Evolutionary conservation across 441 rosid species (phyloP).

Genomic region (Pelargonium fulgidum): DNA sequence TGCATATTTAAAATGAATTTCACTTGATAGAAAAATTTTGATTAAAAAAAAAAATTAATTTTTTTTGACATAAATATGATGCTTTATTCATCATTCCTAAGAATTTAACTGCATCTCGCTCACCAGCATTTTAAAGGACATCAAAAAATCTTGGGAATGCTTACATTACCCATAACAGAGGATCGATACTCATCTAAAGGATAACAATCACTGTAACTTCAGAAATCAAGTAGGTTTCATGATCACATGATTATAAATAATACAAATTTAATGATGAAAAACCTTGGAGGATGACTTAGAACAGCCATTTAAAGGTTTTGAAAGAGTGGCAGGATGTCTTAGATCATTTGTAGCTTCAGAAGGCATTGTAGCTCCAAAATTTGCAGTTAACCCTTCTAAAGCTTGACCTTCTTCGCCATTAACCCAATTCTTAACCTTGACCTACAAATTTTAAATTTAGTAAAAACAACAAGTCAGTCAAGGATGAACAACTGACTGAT

Average conservation of each 20-base stretch:
- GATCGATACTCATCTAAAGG: background rate
- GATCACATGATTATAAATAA: background rate
- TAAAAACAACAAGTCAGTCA: background rate
- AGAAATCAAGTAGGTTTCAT: background rate
- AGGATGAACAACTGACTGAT: conserved; percentile 6
- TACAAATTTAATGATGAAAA: conserved; percentile 7
- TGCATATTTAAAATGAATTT: conserved; percentile 7
- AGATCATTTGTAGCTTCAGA: conserved; percentile 40
- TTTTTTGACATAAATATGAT: background rate
- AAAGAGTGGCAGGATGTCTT: conserved; percentile 43
- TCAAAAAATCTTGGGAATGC: background rate
- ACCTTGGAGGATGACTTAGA: conserved; percentile 69
- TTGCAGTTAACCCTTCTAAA: conserved; percentile 59
- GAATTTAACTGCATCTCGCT: background rate
- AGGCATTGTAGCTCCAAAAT: conserved; percentile 61
- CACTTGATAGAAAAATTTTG: background rate
- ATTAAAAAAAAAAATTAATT: too few species aligned
- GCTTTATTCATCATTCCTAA: background rate
- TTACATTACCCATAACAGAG: background rate
- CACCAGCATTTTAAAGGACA: background rate
- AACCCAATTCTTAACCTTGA: conserved; percentile 72
- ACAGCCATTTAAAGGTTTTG: conserved; percentile 68
- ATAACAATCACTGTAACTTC: conserved; percentile 6
- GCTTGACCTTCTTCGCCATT: conserved; percentile 48
- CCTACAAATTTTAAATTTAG: conserved; percentile 34